Base-by-base conservation (phyloP, 164 flowering plant species). In the Magnolia officinalis region DNA sequence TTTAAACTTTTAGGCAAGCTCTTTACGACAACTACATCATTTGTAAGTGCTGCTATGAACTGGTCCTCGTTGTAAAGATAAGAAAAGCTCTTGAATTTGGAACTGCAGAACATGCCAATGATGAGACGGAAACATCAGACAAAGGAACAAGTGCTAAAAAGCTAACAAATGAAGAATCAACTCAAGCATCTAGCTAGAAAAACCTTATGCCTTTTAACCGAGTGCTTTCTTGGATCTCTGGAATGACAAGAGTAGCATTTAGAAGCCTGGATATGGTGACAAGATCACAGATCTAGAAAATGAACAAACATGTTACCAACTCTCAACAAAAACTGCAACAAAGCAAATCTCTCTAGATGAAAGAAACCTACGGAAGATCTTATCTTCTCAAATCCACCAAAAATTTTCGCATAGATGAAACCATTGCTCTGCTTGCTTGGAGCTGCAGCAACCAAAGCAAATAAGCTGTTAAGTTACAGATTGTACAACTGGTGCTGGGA, bases 211-310 rank as follows among this genome's bases (percentile, higher is more conserved):
- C 97, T 87, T 91, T 96, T 67, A 92, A 85, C 58, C 88, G 91
- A 78, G 83, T 80, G 83, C 85, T 89, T 82, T 90, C 89, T 90
- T 96, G 97, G 81, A 96, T 86, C 87, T 96, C 99, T 71, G 99
- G 99, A 84, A 94, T 84, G 81, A 96, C 91, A 82, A 96, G 93
- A 75, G 99, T 96, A 72, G 98, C 99, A 87, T 96, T 96, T 76
- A 96, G 87, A 84, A 96, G 96, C 89, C 98, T 89, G 82, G 99
- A 83, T 83, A 96, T 81, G 80, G 92, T 77, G 76, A 96, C 99
- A 84, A 94, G 91, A 88, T 96, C 99, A 87, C 92, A 88, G 70
- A 96, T 94, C 99, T 96, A 90, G 83, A 82, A 86, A 83, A 83
- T 83, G 74, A 80, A 77, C 80, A 87, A 77, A 79, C 79, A 78